Conservation (phyloP, 2,329 filamentous ascomycete species). For the Dactylellina sp. region DNA sequence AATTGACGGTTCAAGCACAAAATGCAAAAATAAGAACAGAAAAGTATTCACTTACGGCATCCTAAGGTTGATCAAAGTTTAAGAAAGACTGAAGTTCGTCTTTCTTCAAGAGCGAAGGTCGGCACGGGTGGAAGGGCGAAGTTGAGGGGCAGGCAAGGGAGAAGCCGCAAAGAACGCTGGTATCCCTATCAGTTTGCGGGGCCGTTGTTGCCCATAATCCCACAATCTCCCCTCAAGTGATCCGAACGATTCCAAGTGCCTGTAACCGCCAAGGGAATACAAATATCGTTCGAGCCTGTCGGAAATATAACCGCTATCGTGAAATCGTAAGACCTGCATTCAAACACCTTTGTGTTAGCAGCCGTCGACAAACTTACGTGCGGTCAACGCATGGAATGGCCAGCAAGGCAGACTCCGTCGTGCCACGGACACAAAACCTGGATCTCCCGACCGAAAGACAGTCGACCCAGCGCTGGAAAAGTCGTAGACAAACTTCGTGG, state of each 20-base stretch:
- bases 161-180: slow-evolving; percentile 55
- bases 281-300: slow-evolving; percentile 24
- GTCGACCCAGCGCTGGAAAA: slow-evolving; percentile 41
- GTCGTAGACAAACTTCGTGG: slow-evolving; percentile 41
- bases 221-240: slow-evolving; percentile 50
- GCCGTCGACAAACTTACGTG: slow-evolving; percentile 50
- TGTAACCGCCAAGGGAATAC: slow-evolving; percentile 40
- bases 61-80: slow-evolving; percentile 40
- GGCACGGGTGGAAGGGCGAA: slow-evolving; percentile 35
- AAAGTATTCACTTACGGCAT: slow-evolving; percentile 53
- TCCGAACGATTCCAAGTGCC: slow-evolving; percentile 18
- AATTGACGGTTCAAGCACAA: background rate
- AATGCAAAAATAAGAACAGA: slow-evolving; percentile 14
- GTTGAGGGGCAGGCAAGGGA: slow-evolving; percentile 29
- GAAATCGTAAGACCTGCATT: slow-evolving; percentile 51
- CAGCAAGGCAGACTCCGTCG: slow-evolving; percentile 54
- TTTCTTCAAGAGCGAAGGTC: slow-evolving; percentile 53
- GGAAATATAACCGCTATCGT: slow-evolving; percentile 49
- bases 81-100: slow-evolving; percentile 53
- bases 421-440: slow-evolving; percentile 53
- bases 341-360: slow-evolving; percentile 38
- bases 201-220: slow-evolving; percentile 56
- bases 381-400: slow-evolving; percentile 49
- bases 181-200: slow-evolving; percentile 57
- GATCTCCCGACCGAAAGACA: slow-evolving; percentile 52